These are phyloP conservation scores for Penicillium decumbens DNA, from an alignment of 2,329 filamentous ascomycete species.

Conservation along the genomic window DNA sequence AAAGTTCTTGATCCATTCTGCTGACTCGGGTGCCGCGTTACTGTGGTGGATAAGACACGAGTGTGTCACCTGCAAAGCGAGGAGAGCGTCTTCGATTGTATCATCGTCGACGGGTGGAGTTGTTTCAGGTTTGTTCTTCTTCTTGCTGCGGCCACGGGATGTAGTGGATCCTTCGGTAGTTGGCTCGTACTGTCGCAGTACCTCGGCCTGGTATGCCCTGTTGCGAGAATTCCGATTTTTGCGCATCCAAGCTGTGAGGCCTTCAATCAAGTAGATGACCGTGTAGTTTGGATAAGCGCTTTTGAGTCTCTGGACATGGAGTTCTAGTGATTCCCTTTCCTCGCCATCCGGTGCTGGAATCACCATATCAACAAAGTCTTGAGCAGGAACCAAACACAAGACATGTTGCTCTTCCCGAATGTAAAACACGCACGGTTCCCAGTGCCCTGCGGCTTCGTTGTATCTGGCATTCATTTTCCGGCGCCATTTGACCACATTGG, in stretches of 20 bases:
- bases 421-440: conserved; percentile 56
- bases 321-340: conserved; percentile 51
- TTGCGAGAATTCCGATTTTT: conserved; percentile 66
- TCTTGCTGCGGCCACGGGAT: conserved; percentile 25
- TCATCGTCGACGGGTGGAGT: conserved; percentile 60
- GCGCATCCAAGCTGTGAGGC: conserved; percentile 60
- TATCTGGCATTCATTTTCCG: conserved; percentile 62
- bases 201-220: conserved; percentile 61
- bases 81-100: conserved; percentile 63
- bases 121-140: conserved; percentile 40
- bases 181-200: conserved; percentile 48
- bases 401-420: conserved; percentile 57
- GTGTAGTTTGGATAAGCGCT: conserved; percentile 50
- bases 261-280: conserved; percentile 68
- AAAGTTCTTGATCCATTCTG: conserved; percentile 67
- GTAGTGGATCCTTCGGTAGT: conserved; percentile 22
- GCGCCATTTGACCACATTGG: conserved; percentile 62
- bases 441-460: conserved; percentile 57
- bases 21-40: conserved; percentile 56
- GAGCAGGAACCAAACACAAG: conserved; percentile 58
- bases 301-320: conserved; percentile 56
- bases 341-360: conserved; percentile 34
- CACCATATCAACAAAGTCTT: conserved; percentile 62
- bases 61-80: conserved; percentile 66
- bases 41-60: conserved; percentile 67